A percentile compares a stretch with the other conserved stretches of the same genome.
phyloP scores from a whole-genome alignment of 176 grass and related monocot species.

The Triticum timopheevii region DNA sequence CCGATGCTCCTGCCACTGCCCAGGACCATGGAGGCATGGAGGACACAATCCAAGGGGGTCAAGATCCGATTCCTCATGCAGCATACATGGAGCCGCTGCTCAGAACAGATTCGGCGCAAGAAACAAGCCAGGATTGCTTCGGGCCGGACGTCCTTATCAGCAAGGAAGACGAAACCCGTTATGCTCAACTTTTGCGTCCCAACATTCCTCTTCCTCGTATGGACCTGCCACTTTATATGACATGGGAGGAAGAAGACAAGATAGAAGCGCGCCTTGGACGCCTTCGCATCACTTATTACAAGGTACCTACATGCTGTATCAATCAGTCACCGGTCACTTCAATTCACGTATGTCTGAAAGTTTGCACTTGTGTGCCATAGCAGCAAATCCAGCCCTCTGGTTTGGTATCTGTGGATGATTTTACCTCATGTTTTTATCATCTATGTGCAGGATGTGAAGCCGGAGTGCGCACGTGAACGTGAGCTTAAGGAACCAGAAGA shows the following conservation, averaged over 20 bases:
- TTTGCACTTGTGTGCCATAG: not conserved
- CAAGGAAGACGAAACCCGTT: not conserved
- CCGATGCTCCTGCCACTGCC: not conserved
- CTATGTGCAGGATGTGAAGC: not conserved
- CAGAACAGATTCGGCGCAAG: too few relatives aligned
- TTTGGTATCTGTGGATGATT: not conserved
- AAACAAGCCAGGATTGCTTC: too few relatives aligned
- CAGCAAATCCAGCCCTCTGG: not conserved
- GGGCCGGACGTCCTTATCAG: too few relatives aligned
- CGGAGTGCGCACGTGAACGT: not conserved
- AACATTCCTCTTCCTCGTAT: not conserved
- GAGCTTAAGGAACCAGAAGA: not conserved
- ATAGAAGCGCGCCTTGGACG: not conserved
- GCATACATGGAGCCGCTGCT: too few relatives aligned
- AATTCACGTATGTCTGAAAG: not conserved
- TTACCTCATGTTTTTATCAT: not conserved
- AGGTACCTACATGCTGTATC: not conserved
- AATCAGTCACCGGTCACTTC: not conserved
- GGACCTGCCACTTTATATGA: not conserved
- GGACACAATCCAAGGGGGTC: not conserved
- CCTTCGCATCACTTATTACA: not conserved
- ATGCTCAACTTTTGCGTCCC: not conserved
- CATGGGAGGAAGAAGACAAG: not conserved
- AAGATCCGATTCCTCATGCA: too few relatives aligned
- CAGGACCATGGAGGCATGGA: not conserved